Percentiles rank a stretch among this genome's conserved stretches.
phyloP scores from a whole-genome alignment of 192 early-diverging fungal genomes.

The Mortierella hygrophila region DNA sequence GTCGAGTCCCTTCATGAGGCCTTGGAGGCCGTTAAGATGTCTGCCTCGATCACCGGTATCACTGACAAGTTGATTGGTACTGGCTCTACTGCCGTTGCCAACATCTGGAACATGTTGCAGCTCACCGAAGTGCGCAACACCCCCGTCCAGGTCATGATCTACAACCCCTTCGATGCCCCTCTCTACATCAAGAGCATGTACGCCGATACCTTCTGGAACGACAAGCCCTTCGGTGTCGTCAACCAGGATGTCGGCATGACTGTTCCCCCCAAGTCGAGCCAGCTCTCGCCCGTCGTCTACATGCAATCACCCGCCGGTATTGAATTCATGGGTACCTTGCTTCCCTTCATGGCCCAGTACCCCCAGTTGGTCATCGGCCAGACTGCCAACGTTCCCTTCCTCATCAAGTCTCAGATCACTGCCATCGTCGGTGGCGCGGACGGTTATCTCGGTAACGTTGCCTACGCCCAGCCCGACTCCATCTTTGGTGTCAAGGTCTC shows the following conservation, averaged over 20 bases:
- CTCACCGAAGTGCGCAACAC: conserved; percentile 15
- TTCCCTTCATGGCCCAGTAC: conserved; percentile 31
- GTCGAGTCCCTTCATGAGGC: conserved; percentile 60
- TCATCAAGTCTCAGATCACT: conserved; percentile 26
- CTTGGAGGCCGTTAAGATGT: conserved; percentile 55
- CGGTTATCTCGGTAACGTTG: conserved; percentile 44
- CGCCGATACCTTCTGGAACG: conserved; percentile 49
- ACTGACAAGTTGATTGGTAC: conserved; percentile 55
- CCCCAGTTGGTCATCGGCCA: conserved; percentile 10
- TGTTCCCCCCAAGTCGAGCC: conserved; percentile 30
- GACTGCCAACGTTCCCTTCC: conserved; percentile 30
- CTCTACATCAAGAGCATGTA: conserved; percentile 61
- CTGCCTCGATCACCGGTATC: conserved; percentile 59
- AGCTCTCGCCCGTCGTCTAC: conserved; percentile 21
- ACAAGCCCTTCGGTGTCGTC: conserved; percentile 60
- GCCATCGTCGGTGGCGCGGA: conserved; percentile 29
- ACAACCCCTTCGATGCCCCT: conserved; percentile 67
- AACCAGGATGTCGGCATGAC: conserved; percentile 59
- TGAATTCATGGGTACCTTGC: conserved; percentile 23
- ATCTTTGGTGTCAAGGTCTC: conserved; percentile 22
- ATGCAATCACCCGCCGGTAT: conserved; percentile 34
- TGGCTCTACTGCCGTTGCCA: conserved; percentile 39
- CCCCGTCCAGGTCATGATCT: conserved; percentile 60
- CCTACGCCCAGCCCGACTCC: conserved; percentile 22
- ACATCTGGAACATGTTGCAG: conserved; percentile 37